Percentiles rank a stretch among this genome's conserved stretches.
phyloP scores from a whole-genome alignment of 2,329 filamentous ascomycete genomes.

The Cladophialophora psammophila region DNA sequence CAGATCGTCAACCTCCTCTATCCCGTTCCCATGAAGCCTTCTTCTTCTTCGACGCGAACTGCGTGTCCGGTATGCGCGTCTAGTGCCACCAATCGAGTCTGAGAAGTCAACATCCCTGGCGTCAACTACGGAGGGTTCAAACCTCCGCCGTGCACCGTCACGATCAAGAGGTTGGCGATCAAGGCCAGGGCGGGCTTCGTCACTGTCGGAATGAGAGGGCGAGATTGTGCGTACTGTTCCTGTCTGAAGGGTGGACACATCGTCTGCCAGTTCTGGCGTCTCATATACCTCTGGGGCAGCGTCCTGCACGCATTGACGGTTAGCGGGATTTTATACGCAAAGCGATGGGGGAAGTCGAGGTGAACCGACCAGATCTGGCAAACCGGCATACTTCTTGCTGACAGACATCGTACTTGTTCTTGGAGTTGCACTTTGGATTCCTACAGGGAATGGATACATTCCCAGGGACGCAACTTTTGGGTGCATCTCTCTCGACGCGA shows the following conservation, averaged over 20 bases:
- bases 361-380: constrained; percentile 74
- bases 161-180: constrained; percentile 78
- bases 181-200: constrained; percentile 69
- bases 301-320: constrained; percentile 65
- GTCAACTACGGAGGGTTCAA: constrained; percentile 77
- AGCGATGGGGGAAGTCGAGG: constrained; percentile 38
- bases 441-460: not conserved
- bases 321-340: not conserved
- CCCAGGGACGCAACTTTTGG: not conserved
- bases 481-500: not conserved
- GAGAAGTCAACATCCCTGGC: constrained; percentile 85
- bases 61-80: constrained; percentile 81
- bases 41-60: constrained; percentile 67
- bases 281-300: constrained; percentile 95
- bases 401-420: constrained; percentile 65
- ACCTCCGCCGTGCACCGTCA: constrained; percentile 79
- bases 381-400: constrained; percentile 80
- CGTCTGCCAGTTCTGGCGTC: constrained; percentile 89
- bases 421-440: not conserved
- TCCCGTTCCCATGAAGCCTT: constrained; percentile 46
- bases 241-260: constrained; percentile 79
- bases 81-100: constrained; percentile 81
- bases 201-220: constrained; percentile 59
- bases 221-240: constrained; percentile 63
- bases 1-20: constrained; percentile 71